Evolutionary conservation across 768 basidiomycete species (phyloP), one percentile per base, ranked within the genome.

Genomic region (Vararia minispora): DNA sequence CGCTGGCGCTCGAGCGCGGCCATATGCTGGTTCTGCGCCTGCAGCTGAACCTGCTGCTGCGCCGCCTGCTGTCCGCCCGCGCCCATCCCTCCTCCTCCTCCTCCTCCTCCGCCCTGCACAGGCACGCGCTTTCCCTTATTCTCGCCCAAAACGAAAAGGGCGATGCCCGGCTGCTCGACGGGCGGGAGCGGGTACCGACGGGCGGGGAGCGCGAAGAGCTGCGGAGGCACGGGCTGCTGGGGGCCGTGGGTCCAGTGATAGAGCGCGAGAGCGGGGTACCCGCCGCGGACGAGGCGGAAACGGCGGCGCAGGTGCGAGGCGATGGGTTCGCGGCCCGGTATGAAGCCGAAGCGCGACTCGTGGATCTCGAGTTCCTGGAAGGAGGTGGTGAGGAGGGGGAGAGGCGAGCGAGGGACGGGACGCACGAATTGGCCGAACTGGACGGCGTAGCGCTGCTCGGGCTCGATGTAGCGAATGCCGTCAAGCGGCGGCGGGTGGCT

Each of bases 381-480:
- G 23, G 33, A 36, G 32, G 34, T 20, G 28, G 22, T n/a, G 30
- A 42, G 35, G 16, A 13, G n/a, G 21, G 13, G 13, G 33, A 36
- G 31, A 33, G n/a, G n/a, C 10, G 34, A 36, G 27, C 17, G 22
- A 38, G 4, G 16, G 2, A 35, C 17, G 18, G 37, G 10, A 61
- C 78, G 52, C 56, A 82, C 82, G 44, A 76, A 74, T 43, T 60
- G 62, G 35, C 44, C 71, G 33, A 62, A 63, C 22, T 75, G 66
- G 5, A 80, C 65, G 26, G 59, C 57, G 51, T 65, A 75, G 47
- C 74, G 72, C 29, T 69, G 68, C 52, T 89, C 86, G 37, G 73
- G 59, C 41, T 87, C 86, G 47, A 79, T 74, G 53, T 70, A 90
- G 28, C 81, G 74, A 40, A 89, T 66, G 14, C 86, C 86, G 49